Conservation (phyloP, 257 asterid species). For the Solanum pinnatisectum region DNA sequence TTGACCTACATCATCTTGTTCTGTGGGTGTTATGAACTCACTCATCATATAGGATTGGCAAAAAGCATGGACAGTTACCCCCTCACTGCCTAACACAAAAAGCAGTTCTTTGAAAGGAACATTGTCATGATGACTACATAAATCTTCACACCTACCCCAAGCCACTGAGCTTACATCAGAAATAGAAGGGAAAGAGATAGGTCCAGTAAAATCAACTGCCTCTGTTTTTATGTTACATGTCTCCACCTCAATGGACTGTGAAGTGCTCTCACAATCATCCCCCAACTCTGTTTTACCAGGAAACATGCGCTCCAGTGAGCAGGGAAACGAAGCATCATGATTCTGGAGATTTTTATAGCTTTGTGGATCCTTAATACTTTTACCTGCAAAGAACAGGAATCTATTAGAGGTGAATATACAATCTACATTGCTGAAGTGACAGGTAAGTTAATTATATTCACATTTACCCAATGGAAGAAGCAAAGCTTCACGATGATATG, state of each 20-base stretch:
- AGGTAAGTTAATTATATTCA: constrained; percentile 7
- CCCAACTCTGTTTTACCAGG: constrained; percentile 23
- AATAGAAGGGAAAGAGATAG: constrained; percentile 35
- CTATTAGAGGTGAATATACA: not conserved
- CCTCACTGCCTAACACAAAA: constrained; percentile 67
- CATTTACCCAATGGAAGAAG: constrained; percentile 74
- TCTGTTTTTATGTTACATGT: constrained; percentile 11
- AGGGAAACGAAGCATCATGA: not conserved
- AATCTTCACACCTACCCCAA: constrained; percentile 66
- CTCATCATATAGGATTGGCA: constrained; percentile 25
- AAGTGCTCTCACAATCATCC: constrained; percentile 27
- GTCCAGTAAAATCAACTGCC: constrained; percentile 20
- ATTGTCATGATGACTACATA: constrained; percentile 44
- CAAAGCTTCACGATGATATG: constrained; percentile 58
- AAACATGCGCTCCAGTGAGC: constrained; percentile 12
- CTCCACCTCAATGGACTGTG: constrained; percentile 25
- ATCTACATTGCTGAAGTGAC: not conserved
- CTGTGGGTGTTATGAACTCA: constrained; percentile 21
- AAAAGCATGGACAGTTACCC: constrained; percentile 79
- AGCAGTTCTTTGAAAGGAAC: constrained; percentile 57
- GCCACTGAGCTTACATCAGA: constrained; percentile 70
- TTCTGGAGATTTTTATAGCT: not conserved
- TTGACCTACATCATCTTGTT: constrained; percentile 35
- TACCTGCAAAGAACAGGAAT: constrained; percentile 8
- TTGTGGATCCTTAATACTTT: constrained; percentile 26